phyloP scores from a whole-genome alignment of 805 yeast genomes.

The Kluyveromyces wickerhamii region DNA sequence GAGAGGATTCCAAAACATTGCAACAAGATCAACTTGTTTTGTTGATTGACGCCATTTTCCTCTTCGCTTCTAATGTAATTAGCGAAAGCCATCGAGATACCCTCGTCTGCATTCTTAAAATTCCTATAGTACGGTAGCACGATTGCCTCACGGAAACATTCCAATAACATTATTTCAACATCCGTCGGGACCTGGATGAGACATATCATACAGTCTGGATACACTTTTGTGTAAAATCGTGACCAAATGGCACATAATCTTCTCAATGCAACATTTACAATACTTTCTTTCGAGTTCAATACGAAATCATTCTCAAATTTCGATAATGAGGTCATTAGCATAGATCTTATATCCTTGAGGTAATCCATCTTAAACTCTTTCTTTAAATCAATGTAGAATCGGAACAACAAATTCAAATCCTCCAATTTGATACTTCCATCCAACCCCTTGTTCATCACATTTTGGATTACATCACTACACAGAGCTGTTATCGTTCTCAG shows the following conservation, averaged over 20 bases:
- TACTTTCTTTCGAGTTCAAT: conserved; percentile 27
- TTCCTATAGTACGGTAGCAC: conserved; percentile 46
- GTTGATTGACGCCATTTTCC: conserved; percentile 36
- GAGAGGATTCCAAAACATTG: conserved; percentile 58
- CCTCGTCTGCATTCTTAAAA: conserved; percentile 28
- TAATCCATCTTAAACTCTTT: conserved; percentile 4
- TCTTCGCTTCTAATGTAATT: conserved; percentile 29
- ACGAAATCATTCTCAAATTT: conserved; percentile 32
- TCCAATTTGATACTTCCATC: conserved; percentile 4
- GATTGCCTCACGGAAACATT: conserved; percentile 45
- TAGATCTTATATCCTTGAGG: conserved; percentile 24
- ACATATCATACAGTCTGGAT: conserved; percentile 52
- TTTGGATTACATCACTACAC: conserved; percentile 3
- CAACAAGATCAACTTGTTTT: conserved; percentile 37
- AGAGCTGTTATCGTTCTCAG: conserved; percentile 11
- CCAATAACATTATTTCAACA: conserved; percentile 35
- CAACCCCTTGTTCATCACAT: conserved; percentile 1
- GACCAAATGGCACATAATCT: conserved; percentile 46
- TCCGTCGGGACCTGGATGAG: conserved; percentile 44
- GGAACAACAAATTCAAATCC: conserved; percentile 3
- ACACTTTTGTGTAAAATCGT: conserved; percentile 44
- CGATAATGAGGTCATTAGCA: conserved; percentile 21
- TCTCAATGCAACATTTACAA: conserved; percentile 30
- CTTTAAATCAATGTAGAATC: conserved; percentile 3
- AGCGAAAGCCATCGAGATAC: conserved; percentile 27